These are phyloP conservation scores for Vigna trinervia DNA, from an alignment of 306 rosid genomes.

Conservation along the genomic window DNA sequence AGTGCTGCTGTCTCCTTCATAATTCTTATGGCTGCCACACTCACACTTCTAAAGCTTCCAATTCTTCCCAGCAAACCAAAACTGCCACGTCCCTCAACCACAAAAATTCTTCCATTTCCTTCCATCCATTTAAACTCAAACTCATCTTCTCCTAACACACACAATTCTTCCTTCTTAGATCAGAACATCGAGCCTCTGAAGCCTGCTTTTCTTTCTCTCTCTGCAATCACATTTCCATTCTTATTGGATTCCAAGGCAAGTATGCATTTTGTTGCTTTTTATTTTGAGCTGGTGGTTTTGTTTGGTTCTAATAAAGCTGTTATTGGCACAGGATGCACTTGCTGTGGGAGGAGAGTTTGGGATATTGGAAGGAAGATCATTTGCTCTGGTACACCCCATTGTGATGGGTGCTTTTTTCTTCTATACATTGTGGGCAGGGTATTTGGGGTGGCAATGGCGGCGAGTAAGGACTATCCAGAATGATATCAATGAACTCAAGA, in stretches of 20 bases:
- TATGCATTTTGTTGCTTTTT: neutral
- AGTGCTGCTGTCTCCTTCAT: neutral
- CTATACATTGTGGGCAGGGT: slow-evolving; percentile 90
- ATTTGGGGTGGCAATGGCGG: slow-evolving; percentile 99
- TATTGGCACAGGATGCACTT: slow-evolving; percentile 62
- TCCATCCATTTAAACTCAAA: slow-evolving; percentile 53
- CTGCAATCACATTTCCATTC: slow-evolving; percentile 71
- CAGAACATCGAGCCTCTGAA: slow-evolving; percentile 47
- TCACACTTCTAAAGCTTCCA: slow-evolving; percentile 66
- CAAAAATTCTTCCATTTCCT: slow-evolving; percentile 44
- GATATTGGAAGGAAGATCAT: slow-evolving; percentile 87
- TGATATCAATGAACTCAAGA: slow-evolving; percentile 87
- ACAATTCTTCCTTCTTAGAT: slow-evolving; percentile 17
- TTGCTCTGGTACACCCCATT: slow-evolving; percentile 88
- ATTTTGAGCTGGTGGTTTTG: neutral
- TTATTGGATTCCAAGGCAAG: slow-evolving; percentile 59
- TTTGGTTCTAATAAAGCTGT: neutral
- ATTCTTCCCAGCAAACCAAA: slow-evolving; percentile 44
- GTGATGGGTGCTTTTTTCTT: slow-evolving; percentile 72
- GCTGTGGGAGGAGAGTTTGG: slow-evolving; percentile 90
- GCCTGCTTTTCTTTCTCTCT: slow-evolving; percentile 66
- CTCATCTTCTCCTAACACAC: slow-evolving; percentile 27
- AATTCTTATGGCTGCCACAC: slow-evolving; percentile 70
- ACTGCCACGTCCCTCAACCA: slow-evolving; percentile 22
- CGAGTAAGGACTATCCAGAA: slow-evolving; percentile 82